Conservation (phyloP, 2,329 filamentous ascomycete species). For the Fusarium cyanostomum region DNA sequence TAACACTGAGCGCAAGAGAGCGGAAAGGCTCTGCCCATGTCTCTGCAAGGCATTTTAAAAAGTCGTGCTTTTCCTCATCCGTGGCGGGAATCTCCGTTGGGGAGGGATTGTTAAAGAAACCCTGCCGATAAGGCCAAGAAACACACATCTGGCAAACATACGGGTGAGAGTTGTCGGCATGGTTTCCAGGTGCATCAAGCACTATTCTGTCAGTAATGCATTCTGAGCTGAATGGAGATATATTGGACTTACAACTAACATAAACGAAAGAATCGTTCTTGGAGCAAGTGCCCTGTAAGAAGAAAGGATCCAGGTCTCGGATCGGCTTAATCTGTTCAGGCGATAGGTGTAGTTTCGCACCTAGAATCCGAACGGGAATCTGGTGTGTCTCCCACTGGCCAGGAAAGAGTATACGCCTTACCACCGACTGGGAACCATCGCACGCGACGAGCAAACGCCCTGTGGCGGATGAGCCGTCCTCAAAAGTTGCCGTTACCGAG, state of each 20-base stretch:
- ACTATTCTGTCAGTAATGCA: slow-evolving; percentile 44
- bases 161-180: slow-evolving; percentile 42
- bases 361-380: slow-evolving; percentile 60
- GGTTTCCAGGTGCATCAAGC: slow-evolving; percentile 59
- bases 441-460: slow-evolving; percentile 60
- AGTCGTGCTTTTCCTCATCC: slow-evolving; percentile 49
- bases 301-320: slow-evolving; percentile 60
- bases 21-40: slow-evolving; percentile 62
- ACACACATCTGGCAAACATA: slow-evolving; percentile 61
- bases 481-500: slow-evolving; percentile 55
- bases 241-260: slow-evolving; percentile 55
- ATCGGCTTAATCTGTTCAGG: slow-evolving; percentile 54
- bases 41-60: slow-evolving; percentile 55
- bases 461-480: slow-evolving; percentile 53
- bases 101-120: slow-evolving; percentile 45
- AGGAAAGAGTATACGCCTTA: slow-evolving; percentile 52
- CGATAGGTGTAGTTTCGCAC: slow-evolving; percentile 54
- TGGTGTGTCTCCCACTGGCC: slow-evolving; percentile 46
- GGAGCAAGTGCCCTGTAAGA: slow-evolving; percentile 64
- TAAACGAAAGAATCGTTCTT: slow-evolving; percentile 61
- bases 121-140: slow-evolving; percentile 58
- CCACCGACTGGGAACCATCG: slow-evolving; percentile 59
- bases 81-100: slow-evolving; percentile 53
- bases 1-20: slow-evolving; percentile 52
- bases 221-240: fast-evolving